These are phyloP conservation scores for Oenanthe javanica DNA, from an alignment of 140 eudicot genomes.

Conservation along the genomic window DNA sequence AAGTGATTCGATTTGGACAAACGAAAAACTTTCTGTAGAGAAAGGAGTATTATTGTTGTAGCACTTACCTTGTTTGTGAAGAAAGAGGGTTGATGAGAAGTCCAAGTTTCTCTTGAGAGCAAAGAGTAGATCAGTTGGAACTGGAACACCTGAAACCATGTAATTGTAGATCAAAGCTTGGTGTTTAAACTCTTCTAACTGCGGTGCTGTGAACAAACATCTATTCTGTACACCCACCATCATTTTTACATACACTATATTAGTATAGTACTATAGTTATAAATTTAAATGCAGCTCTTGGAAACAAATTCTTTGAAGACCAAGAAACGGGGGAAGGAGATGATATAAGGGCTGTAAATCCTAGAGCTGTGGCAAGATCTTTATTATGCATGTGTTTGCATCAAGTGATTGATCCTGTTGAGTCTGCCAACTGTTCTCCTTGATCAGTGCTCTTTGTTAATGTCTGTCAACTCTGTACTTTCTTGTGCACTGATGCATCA, in stretches of 20 bases:
- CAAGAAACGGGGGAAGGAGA: background rate
- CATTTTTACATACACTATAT: conserved; percentile 6
- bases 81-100: conserved; percentile 23
- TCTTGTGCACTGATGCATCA: background rate
- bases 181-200: conserved; percentile 14
- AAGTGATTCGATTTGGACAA: background rate
- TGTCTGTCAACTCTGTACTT: conserved; percentile 1
- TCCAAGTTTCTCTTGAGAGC: conserved; percentile 41
- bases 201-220: conserved; percentile 7
- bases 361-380: background rate
- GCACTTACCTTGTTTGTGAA: conserved; percentile 12
- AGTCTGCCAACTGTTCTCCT: background rate
- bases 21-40: background rate
- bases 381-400: background rate
- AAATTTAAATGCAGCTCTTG: background rate
- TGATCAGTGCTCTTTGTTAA: background rate
- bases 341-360: background rate
- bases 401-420: background rate
- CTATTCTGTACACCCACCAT: conserved; percentile 5
- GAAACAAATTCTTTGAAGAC: background rate
- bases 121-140: conserved; percentile 21
- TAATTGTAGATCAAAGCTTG: conserved; percentile 16
- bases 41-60: background rate
- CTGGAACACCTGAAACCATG: conserved; percentile 13
- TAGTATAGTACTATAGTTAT: background rate